Conservation (phyloP, 768 basidiomycete species). For the Lactarius evosmus region DNA sequence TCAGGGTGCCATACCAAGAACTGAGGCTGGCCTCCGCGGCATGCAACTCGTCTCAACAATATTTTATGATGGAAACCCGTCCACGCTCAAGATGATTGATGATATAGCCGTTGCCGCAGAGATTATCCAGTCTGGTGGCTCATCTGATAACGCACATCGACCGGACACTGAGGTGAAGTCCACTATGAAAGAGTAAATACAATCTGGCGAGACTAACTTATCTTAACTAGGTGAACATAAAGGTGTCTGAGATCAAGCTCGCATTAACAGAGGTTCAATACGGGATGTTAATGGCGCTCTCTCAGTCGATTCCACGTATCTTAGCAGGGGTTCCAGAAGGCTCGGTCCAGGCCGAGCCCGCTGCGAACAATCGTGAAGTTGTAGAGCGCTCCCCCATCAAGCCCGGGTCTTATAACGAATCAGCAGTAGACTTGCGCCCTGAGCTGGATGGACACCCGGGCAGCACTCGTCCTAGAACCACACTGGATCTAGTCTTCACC, state of each 20-base stretch:
- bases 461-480: slow-evolving; percentile 49
- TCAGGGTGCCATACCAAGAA: slow-evolving; percentile 53
- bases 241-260: slow-evolving; percentile 80
- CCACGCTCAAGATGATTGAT: slow-evolving; percentile 82
- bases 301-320: slow-evolving; percentile 64
- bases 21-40: slow-evolving; percentile 73
- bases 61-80: slow-evolving; percentile 48
- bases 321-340: slow-evolving; percentile 50
- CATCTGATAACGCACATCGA: slow-evolving; percentile 49
- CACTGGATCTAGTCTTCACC: slow-evolving; percentile 68
- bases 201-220: slow-evolving; percentile 2
- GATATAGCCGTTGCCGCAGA: slow-evolving; percentile 76
- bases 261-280: slow-evolving; percentile 86
- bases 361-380: slow-evolving; percentile 25
- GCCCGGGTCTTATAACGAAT: slow-evolving; percentile 27
- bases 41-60: slow-evolving; percentile 75
- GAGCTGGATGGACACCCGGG: slow-evolving; percentile 45
- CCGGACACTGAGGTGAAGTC: slow-evolving; percentile 73
- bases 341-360: slow-evolving; percentile 33
- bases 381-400: slow-evolving; percentile 24
- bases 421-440: slow-evolving; percentile 47
- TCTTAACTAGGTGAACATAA: slow-evolving; percentile 54
- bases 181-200: background rate
- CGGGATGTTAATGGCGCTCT: slow-evolving; percentile 59
- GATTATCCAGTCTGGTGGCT: slow-evolving; percentile 57